Evolutionary conservation across 176 grass and related monocot genomes (phyloP).

Genomic region (Poa annua): DNA sequence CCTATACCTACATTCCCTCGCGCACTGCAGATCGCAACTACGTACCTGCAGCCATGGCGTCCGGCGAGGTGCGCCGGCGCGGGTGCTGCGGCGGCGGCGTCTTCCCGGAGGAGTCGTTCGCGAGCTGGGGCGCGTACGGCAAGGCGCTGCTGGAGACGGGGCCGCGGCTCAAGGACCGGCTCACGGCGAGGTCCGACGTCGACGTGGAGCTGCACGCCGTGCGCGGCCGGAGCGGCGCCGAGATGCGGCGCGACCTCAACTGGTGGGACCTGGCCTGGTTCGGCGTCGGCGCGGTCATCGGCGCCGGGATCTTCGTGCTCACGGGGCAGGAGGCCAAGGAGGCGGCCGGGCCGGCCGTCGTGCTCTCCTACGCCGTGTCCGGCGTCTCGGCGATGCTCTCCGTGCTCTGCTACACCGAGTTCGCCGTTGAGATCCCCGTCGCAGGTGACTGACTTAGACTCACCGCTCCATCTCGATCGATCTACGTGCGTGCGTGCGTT

Average conservation of each 20-base stretch:
- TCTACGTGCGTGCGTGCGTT: background rate
- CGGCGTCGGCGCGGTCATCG: slow-evolving; percentile 80
- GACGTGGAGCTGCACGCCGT: slow-evolving; percentile 68
- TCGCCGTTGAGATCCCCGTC: slow-evolving; percentile 91
- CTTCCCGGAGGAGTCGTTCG: slow-evolving; percentile 77
- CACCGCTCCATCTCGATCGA: background rate
- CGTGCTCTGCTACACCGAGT: slow-evolving; percentile 97
- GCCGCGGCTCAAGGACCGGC: slow-evolving; percentile 49
- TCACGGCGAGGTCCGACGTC: slow-evolving; percentile 57
- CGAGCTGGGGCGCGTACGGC: slow-evolving; percentile 66
- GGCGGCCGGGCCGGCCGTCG: slow-evolving; percentile 75
- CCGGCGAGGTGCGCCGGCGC: slow-evolving; percentile 26
- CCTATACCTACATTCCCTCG: too few relatives aligned
- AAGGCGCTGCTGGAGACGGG: slow-evolving; percentile 64
- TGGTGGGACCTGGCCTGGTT: slow-evolving; percentile 92
- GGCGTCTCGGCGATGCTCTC: slow-evolving; percentile 95
- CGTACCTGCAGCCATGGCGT: slow-evolving; percentile 15
- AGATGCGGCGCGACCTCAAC: slow-evolving; percentile 67
- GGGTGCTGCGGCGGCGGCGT: slow-evolving; percentile 43
- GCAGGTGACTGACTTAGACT: slow-evolving; percentile 43
- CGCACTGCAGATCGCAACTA: too few relatives aligned
- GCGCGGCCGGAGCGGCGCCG: slow-evolving; percentile 58
- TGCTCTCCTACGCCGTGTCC: slow-evolving; percentile 83
- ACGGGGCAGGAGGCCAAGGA: slow-evolving; percentile 65
- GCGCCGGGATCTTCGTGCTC: slow-evolving; percentile 86